These are phyloP conservation scores for Colletotrichum viniferum DNA, from an alignment of 2,329 filamentous ascomycete species.

Conservation along the genomic window DNA sequence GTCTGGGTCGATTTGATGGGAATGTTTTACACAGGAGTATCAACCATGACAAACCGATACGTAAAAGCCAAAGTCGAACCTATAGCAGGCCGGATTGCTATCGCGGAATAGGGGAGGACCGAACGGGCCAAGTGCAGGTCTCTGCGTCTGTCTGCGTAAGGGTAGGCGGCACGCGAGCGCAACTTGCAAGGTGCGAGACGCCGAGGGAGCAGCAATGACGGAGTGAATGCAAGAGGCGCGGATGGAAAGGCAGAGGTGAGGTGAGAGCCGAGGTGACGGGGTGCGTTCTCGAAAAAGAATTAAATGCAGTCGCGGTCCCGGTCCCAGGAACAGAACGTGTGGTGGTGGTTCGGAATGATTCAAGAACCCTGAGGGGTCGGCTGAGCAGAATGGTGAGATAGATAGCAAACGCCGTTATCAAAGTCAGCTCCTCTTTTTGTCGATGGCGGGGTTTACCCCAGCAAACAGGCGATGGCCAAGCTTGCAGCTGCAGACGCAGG, in stretches of 20 bases:
- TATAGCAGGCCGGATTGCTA: slow-evolving; percentile 15
- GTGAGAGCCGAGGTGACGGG: slow-evolving; percentile 3
- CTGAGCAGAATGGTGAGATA: slow-evolving; percentile 18
- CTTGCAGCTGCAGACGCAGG: slow-evolving; percentile 3
- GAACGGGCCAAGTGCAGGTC: slow-evolving; percentile 18
- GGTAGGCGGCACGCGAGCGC: background rate
- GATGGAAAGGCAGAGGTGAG: background rate
- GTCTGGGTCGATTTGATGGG: slow-evolving; percentile 1
- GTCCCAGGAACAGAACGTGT: background rate
- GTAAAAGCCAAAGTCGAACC: slow-evolving; percentile 6
- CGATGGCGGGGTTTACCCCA: slow-evolving; percentile 17
- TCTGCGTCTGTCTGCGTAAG: background rate
- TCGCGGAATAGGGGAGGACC: slow-evolving; percentile 16
- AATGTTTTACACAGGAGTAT: slow-evolving; percentile 11
- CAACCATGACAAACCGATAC: slow-evolving; percentile 17
- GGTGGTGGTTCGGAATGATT: slow-evolving; percentile 1
- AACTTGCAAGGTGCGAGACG: background rate
- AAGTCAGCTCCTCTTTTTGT: slow-evolving; percentile 18
- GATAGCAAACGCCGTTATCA: slow-evolving; percentile 19
- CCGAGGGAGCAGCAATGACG: background rate
- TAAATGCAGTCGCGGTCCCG: slow-evolving; percentile 2
- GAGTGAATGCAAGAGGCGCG: background rate
- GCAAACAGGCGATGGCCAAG: slow-evolving; percentile 11
- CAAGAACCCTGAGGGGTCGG: slow-evolving; percentile 19
- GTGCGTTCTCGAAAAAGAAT: slow-evolving; percentile 2